phyloP scores from a whole-genome alignment of 2,329 filamentous ascomycete species.

The Pezizomycotina sp. region DNA sequence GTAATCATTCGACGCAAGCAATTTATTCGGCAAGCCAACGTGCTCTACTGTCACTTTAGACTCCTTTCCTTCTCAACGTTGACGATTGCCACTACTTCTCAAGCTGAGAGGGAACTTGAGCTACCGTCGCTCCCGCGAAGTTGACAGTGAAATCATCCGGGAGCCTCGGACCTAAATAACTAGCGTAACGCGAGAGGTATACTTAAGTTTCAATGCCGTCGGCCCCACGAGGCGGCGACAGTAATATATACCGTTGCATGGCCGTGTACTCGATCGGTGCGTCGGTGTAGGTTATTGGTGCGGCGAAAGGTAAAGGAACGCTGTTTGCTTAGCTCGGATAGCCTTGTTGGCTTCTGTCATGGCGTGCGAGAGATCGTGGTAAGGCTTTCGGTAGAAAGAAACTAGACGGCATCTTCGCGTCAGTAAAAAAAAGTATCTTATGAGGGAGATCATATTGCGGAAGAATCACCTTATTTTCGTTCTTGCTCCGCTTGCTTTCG shows the following conservation, averaged over 20 bases:
- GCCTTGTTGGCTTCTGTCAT: constrained; percentile 7
- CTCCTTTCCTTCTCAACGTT: constrained; percentile 7
- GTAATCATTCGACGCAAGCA: constrained; percentile 12
- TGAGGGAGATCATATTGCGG: too few species aligned
- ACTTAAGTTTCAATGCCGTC: constrained; percentile 15
- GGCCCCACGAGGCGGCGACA: constrained; percentile 5
- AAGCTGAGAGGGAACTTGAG: constrained; percentile 5
- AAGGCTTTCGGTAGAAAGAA: constrained; percentile 18
- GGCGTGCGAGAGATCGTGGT: constrained; percentile 11
- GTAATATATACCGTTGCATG: constrained; percentile 11
- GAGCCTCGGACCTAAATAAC: constrained; percentile 14
- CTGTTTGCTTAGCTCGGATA: constrained; percentile 11
- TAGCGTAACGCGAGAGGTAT: constrained; percentile 9
- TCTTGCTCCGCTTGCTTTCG: constrained; percentile 14
- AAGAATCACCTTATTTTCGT: constrained; percentile 11
- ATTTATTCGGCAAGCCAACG: constrained; percentile 9
- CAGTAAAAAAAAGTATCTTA: too few species aligned
- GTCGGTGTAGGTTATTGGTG: constrained; percentile 8
- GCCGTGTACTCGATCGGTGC: constrained; percentile 11
- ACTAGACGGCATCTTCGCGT: too few species aligned
- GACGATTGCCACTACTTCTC: constrained; percentile 6
- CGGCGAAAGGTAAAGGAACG: constrained; percentile 10
- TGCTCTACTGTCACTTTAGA: neutral
- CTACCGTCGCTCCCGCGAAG: constrained; percentile 7
- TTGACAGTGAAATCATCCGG: constrained; percentile 9